Percentiles rank a stretch among this genome's conserved stretches.
Evolutionary conservation across 2,329 filamentous ascomycete genomes (phyloP).

Genomic region (Trichoderma simmonsii): DNA sequence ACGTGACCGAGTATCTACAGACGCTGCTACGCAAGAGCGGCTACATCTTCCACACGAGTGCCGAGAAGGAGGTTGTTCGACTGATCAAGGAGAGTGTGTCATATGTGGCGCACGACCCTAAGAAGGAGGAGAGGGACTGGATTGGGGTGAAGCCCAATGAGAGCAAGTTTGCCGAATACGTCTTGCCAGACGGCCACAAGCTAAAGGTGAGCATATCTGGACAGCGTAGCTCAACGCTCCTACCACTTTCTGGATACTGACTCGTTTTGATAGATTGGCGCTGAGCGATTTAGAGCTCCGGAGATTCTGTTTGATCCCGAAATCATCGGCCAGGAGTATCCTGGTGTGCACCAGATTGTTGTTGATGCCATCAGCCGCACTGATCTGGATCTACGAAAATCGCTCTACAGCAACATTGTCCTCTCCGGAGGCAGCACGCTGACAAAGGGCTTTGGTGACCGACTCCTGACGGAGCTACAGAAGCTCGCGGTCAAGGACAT

Average conservation of each 20-base stretch:
- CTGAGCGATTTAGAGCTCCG: slow-evolving; percentile 91
- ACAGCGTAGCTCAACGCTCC: no score
- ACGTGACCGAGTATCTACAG: slow-evolving; percentile 95
- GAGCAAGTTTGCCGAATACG: slow-evolving; percentile 80
- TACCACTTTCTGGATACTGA: no score
- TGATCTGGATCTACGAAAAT: slow-evolving; percentile 91
- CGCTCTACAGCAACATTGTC: slow-evolving; percentile 94
- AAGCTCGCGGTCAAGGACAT: slow-evolving; percentile 95
- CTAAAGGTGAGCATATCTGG: slow-evolving; percentile 62
- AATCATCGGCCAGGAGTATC: slow-evolving; percentile 94
- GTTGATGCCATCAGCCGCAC: slow-evolving; percentile 94
- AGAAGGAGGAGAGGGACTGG: slow-evolving; percentile 97
- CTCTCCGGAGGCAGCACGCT: slow-evolving; percentile 93
- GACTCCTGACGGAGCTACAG: slow-evolving; percentile 88
- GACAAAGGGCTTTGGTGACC: slow-evolving; percentile 94
- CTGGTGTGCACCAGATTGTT: slow-evolving; percentile 95
- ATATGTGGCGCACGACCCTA: slow-evolving; percentile 87
- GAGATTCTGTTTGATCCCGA: slow-evolving; percentile 98
- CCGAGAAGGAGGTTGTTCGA: slow-evolving; percentile 98
- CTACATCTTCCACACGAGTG: slow-evolving; percentile 93
- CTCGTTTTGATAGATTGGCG: slow-evolving; percentile 61
- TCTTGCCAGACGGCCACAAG: slow-evolving; percentile 87
- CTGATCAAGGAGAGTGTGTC: slow-evolving; percentile 94
- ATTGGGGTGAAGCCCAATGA: slow-evolving; percentile 72
- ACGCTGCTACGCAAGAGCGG: slow-evolving; percentile 86